These are phyloP conservation scores for Tuctoria greenei DNA, from an alignment of 176 grass and related monocot species.

Conservation along the genomic window DNA sequence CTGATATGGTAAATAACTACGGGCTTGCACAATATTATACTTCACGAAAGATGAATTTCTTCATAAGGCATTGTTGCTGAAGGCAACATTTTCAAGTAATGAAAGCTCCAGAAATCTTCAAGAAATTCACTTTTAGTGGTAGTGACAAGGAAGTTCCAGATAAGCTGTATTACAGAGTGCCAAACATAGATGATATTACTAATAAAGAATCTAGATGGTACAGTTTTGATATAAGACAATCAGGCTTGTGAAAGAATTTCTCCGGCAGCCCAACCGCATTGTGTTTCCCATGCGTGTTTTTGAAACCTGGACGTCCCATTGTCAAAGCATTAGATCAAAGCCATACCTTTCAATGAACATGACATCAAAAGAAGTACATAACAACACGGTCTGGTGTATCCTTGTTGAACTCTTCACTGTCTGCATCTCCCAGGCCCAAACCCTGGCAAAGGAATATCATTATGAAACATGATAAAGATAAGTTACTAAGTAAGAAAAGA, in stretches of 20 bases:
- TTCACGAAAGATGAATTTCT: too few species aligned
- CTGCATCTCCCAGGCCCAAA: constrained; percentile 64
- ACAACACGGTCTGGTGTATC: constrained; percentile 59
- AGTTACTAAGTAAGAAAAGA: constrained; percentile 13
- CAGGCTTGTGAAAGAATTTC: constrained; percentile 63
- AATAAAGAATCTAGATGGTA: constrained; percentile 37
- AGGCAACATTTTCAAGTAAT: background rate
- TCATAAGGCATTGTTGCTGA: too few species aligned
- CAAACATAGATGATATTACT: constrained; percentile 10
- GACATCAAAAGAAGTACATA: constrained; percentile 47
- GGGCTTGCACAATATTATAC: too few species aligned
- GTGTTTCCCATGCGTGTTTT: constrained; percentile 98
- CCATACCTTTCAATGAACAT: constrained; percentile 2
- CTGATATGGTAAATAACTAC: too few species aligned
- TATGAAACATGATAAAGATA: constrained; percentile 25
- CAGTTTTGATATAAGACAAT: constrained; percentile 80
- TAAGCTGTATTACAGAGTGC: background rate
- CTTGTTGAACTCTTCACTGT: constrained; percentile 90
- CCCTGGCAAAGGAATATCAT: constrained; percentile 45
- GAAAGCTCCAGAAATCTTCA: background rate
- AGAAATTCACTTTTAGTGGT: background rate
- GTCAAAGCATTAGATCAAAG: constrained; percentile 10
- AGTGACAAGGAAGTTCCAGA: background rate
- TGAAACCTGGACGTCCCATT: constrained; percentile 62
- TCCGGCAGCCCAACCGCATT: constrained; percentile 85